Percentiles rank a stretch among this genome's conserved stretches.
These are phyloP conservation scores for Aspergillus quadricinctus DNA, from an alignment of 2,329 filamentous ascomycete species.

Conservation along the genomic window DNA sequence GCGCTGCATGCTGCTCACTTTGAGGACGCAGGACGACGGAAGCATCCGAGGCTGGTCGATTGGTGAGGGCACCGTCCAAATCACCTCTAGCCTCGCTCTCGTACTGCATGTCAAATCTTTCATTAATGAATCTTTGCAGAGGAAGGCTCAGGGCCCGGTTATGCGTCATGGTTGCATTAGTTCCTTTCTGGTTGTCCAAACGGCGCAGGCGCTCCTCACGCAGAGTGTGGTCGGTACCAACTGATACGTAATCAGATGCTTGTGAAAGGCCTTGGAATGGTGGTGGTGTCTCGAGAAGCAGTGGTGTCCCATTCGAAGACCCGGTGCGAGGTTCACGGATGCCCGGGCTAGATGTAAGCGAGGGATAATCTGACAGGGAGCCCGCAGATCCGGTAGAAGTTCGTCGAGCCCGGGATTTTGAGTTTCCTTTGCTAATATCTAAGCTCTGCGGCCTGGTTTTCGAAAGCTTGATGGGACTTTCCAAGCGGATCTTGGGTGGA, in stretches of 20 bases:
- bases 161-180: conserved; percentile 22
- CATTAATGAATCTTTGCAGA: conserved; percentile 38
- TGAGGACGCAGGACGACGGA: conserved; percentile 19
- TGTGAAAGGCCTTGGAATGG: conserved; percentile 17
- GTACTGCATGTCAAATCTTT: conserved; percentile 28
- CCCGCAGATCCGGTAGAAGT: conserved; percentile 27
- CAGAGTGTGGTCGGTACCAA: conserved; percentile 23
- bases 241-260: conserved; percentile 14
- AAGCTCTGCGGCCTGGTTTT: conserved; percentile 20
- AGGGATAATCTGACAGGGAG: conserved; percentile 30
- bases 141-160: conserved; percentile 33
- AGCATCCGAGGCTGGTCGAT: conserved; percentile 18
- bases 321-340: conserved; percentile 20
- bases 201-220: conserved; percentile 29
- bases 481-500: conserved; percentile 22
- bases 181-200: conserved; percentile 22
- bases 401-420: conserved; percentile 19
- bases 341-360: conserved; percentile 28
- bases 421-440: conserved; percentile 16
- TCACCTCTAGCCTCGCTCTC: conserved; percentile 14
- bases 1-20: background rate
- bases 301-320: conserved; percentile 24
- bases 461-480: conserved; percentile 32
- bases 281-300: conserved; percentile 21
- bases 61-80: conserved; percentile 4